These are phyloP conservation scores for Astrothelium macrocarpum DNA, from an alignment of 495 filamentous ascomycete species.

Conservation along the genomic window DNA sequence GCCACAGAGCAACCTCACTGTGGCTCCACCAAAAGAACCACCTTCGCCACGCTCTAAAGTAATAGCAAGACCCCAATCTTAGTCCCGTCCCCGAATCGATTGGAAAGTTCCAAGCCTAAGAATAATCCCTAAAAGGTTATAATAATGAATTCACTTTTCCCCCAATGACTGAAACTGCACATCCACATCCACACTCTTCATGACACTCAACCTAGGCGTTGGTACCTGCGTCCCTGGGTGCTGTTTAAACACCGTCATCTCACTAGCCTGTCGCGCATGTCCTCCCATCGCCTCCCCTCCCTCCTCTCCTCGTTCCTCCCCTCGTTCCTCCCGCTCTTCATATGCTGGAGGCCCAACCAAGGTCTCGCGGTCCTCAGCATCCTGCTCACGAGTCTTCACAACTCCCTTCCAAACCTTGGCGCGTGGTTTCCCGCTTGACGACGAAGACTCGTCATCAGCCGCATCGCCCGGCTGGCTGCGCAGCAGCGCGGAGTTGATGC, in stretches of 20 bases:
- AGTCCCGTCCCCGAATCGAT: background rate
- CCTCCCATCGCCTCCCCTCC: background rate
- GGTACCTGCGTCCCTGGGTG: background rate
- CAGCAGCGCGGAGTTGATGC: background rate
- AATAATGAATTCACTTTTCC: background rate
- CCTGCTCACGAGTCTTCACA: background rate
- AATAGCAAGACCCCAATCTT: background rate
- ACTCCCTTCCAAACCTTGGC: background rate
- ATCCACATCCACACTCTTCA: conserved; percentile 1
- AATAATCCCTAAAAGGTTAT: too few species aligned
- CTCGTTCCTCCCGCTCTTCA: background rate
- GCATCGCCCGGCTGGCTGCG: background rate
- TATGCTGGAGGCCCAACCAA: background rate
- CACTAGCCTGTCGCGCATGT: background rate
- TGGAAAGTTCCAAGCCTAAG: too few species aligned
- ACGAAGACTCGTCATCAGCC: background rate
- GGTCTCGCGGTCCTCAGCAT: background rate
- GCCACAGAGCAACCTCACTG: background rate
- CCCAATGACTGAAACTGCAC: background rate
- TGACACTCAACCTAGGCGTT: background rate
- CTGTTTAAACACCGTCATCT: background rate
- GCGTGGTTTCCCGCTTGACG: too few species aligned
- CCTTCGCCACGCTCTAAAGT: background rate
- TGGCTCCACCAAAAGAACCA: too few species aligned
- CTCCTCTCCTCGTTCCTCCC: background rate